Conservation (phyloP, 1,139 yeast species). For the Geotrichum histeridarum region DNA sequence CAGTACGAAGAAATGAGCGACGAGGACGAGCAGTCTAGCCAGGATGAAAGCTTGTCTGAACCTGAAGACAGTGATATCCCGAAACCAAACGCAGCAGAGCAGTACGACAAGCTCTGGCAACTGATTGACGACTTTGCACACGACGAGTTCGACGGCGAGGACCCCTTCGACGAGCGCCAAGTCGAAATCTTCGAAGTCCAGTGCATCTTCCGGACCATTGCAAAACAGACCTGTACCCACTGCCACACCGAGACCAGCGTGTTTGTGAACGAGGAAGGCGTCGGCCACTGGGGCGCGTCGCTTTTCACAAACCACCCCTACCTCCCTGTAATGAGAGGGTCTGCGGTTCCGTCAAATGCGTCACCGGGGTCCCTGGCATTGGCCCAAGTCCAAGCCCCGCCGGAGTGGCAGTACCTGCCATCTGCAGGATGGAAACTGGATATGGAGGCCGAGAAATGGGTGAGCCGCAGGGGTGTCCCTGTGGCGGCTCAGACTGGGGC, state of each 20-base stretch:
- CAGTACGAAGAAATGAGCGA: not conserved
- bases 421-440: slow-evolving; percentile 30
- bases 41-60: not conserved
- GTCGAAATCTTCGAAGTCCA: slow-evolving; percentile 74
- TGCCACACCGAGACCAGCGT: not conserved
- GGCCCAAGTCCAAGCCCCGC: slow-evolving; percentile 29
- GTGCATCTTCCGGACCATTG: slow-evolving; percentile 8
- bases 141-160: slow-evolving; percentile 35
- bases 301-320: not conserved
- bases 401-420: slow-evolving; percentile 28
- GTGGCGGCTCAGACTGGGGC: slow-evolving; percentile 12
- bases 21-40: not conserved
- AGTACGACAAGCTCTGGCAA: slow-evolving; percentile 37
- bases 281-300: not conserved
- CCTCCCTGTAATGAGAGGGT: not conserved
- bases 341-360: not conserved
- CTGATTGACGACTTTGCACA: slow-evolving; percentile 30
- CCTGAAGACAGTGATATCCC: not conserved
- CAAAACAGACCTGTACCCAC: not conserved
- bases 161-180: slow-evolving; percentile 38
- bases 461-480: slow-evolving; percentile 19
- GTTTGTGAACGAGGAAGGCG: not conserved
- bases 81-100: not conserved
- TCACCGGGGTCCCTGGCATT: slow-evolving; percentile 10
- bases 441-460: slow-evolving; percentile 30